These are phyloP conservation scores for Ustilago crameri DNA, from an alignment of 1,284 basidiomycete species.

Conservation along the genomic window DNA sequence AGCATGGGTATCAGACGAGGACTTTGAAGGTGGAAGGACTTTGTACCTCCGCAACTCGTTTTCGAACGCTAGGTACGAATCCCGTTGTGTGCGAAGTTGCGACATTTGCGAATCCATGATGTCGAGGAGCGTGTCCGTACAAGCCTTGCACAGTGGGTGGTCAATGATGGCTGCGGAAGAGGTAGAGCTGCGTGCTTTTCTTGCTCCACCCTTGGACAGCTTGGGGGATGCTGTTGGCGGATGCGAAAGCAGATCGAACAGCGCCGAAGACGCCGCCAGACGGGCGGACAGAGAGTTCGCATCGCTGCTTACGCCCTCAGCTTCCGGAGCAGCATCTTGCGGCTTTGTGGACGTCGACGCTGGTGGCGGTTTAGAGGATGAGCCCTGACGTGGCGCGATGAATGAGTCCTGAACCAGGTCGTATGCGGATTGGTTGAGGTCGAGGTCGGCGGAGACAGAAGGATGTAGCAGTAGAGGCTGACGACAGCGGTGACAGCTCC, in stretches of 20 bases:
- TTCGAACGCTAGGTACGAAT: constrained; percentile 74
- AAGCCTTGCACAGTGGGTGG: constrained; percentile 94
- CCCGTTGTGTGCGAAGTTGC: constrained; percentile 87
- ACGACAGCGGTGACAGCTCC: constrained; percentile 59
- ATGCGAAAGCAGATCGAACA: constrained; percentile 37
- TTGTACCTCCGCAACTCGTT: constrained; percentile 51
- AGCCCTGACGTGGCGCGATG: constrained; percentile 17
- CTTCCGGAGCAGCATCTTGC: not conserved
- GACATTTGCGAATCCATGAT: constrained; percentile 85
- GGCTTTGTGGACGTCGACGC: not conserved
- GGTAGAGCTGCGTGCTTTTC: constrained; percentile 10
- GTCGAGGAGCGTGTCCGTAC: constrained; percentile 82
- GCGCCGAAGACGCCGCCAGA: constrained; percentile 35
- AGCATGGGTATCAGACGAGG: constrained; percentile 14
- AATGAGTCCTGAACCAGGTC: constrained; percentile 49
- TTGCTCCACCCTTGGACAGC: constrained; percentile 11
- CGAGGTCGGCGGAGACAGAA: constrained; percentile 42
- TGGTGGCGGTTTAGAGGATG: constrained; percentile 2
- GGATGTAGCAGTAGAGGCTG: constrained; percentile 51
- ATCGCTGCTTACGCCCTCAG: constrained; percentile 13
- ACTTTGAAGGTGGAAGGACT: constrained; percentile 21
- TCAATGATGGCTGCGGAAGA: constrained; percentile 72
- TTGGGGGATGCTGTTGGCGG: constrained; percentile 13
- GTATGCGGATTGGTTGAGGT: constrained; percentile 53
- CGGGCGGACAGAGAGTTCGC: constrained; percentile 35